A percentile compares a stretch with the other conserved stretches of the same genome.
phyloP scores from a whole-genome alignment of 805 yeast genomes.

The Grigorovia yakushimaensis region DNA sequence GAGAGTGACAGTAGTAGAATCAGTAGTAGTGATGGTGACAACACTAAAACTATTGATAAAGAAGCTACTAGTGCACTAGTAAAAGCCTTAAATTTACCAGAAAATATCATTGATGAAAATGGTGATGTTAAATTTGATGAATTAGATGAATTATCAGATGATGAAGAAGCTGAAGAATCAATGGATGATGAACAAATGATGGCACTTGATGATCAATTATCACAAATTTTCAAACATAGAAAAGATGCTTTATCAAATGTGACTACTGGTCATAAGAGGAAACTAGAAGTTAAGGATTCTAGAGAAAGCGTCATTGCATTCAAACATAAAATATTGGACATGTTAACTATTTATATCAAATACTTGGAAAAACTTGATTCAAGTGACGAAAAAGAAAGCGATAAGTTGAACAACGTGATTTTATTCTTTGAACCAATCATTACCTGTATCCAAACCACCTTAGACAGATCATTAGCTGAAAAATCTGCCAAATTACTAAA shows the following conservation, averaged over 20 bases:
- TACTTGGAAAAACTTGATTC: slow-evolving; percentile 27
- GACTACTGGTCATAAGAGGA: slow-evolving; percentile 56
- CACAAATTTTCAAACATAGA: slow-evolving; percentile 78
- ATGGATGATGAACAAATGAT: slow-evolving; percentile 97
- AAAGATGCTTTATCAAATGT: slow-evolving; percentile 50
- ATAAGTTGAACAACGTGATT: slow-evolving; percentile 26
- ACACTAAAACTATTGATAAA: slow-evolving; percentile 34
- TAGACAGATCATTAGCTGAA: slow-evolving; percentile 59
- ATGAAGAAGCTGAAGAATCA: slow-evolving; percentile 59
- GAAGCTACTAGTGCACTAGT: slow-evolving; percentile 58
- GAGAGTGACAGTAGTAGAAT: slow-evolving; percentile 19
- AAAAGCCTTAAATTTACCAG: slow-evolving; percentile 58
- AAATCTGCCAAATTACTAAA: slow-evolving; percentile 69
- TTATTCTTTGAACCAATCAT: slow-evolving; percentile 47
- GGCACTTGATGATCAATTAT: slow-evolving; percentile 78
- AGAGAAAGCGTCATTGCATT: slow-evolving; percentile 68
- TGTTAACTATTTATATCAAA: slow-evolving; percentile 55
- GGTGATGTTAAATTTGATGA: slow-evolving; percentile 40
- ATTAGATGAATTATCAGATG: slow-evolving; percentile 38
- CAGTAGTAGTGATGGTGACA: slow-evolving; percentile 25
- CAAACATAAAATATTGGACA: slow-evolving; percentile 68
- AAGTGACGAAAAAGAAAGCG: background rate
- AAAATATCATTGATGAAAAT: slow-evolving; percentile 33
- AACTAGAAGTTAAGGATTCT: slow-evolving; percentile 68
- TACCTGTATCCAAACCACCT: slow-evolving; percentile 51